These are phyloP conservation scores for Neurospora sp. DNA, from an alignment of 495 filamentous ascomycete species.

Conservation along the genomic window DNA sequence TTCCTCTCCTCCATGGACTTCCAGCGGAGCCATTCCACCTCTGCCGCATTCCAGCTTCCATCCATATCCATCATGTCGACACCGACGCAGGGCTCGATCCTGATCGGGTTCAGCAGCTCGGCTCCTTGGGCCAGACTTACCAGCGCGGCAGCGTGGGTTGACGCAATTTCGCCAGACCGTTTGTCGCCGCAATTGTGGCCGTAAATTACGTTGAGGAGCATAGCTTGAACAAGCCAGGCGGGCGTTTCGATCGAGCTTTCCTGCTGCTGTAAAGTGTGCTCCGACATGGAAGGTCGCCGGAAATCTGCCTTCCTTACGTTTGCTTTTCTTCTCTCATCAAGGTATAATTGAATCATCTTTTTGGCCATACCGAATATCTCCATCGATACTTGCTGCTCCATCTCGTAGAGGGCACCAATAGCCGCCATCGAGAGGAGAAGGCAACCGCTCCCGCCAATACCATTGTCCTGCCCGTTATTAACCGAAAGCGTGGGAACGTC, in stretches of 20 bases:
- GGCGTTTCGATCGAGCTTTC: constrained; percentile 73
- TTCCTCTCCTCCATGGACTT: constrained; percentile 84
- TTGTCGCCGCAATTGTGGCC: constrained; percentile 94
- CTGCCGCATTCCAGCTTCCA: constrained; percentile 36
- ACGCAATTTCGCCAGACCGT: constrained; percentile 79
- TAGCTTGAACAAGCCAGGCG: constrained; percentile 95
- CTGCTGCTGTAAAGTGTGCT: constrained; percentile 38
- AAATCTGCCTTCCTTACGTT: constrained; percentile 74
- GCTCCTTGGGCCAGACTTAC: constrained; percentile 86
- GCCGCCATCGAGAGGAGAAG: constrained; percentile 92
- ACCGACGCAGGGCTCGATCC: constrained; percentile 28
- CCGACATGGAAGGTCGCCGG: constrained; percentile 44
- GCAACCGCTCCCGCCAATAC: constrained; percentile 76
- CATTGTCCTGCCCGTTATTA: constrained; percentile 50
- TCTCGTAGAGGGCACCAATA: constrained; percentile 91
- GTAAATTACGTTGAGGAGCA: constrained; percentile 94
- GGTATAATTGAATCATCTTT: constrained; percentile 86
- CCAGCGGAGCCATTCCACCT: constrained; percentile 83
- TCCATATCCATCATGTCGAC: constrained; percentile 39
- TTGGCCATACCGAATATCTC: constrained; percentile 89
- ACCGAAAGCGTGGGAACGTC: constrained; percentile 60
- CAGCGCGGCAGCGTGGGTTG: constrained; percentile 80
- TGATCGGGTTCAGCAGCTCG: constrained; percentile 52
- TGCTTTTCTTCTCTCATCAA: constrained; percentile 86
- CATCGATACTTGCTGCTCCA: constrained; percentile 66